Percentiles rank a stretch among this genome's conserved stretches.
phyloP scores from a whole-genome alignment of 1,284 basidiomycete species.

The Cystobasidium sp. region DNA sequence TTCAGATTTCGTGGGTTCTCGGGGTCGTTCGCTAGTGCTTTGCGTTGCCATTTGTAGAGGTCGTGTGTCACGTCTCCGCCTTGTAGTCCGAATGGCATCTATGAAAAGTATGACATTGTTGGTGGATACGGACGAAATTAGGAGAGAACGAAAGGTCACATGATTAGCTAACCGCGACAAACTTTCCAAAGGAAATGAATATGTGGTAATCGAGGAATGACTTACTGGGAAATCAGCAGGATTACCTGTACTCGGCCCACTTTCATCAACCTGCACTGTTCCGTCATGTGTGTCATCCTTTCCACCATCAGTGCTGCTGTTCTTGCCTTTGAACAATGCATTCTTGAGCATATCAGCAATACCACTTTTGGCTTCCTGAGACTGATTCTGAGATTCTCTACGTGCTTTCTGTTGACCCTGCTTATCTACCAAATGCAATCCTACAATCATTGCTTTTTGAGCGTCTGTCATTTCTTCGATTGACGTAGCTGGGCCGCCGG shows the following conservation, averaged over 20 bases:
- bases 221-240: constrained; percentile 14
- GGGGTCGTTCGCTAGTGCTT: constrained; percentile 66
- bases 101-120: constrained; percentile 69
- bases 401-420: constrained; percentile 63
- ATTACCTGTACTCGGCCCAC: background rate
- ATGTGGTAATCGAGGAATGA: background rate
- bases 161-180: background rate
- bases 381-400: constrained; percentile 35
- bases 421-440: constrained; percentile 76
- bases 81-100: constrained; percentile 43
- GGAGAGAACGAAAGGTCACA: constrained; percentile 1
- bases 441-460: constrained; percentile 79
- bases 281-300: background rate
- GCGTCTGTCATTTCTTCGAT: constrained; percentile 63
- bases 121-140: constrained; percentile 68
- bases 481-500: constrained; percentile 21
- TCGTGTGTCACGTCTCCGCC: constrained; percentile 91
- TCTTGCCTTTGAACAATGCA: constrained; percentile 40
- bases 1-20: constrained; percentile 71
- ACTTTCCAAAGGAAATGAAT: background rate
- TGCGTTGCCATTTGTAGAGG: constrained; percentile 87
- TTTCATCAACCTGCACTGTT: background rate
- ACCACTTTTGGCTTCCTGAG: constrained; percentile 21
- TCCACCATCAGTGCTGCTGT: background rate
- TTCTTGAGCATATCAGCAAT: constrained; percentile 45